Evolutionary conservation across 2,329 filamentous ascomycete species (phyloP), one percentile per base, ranked within the genome.

Genomic region (Fusarium poae): DNA sequence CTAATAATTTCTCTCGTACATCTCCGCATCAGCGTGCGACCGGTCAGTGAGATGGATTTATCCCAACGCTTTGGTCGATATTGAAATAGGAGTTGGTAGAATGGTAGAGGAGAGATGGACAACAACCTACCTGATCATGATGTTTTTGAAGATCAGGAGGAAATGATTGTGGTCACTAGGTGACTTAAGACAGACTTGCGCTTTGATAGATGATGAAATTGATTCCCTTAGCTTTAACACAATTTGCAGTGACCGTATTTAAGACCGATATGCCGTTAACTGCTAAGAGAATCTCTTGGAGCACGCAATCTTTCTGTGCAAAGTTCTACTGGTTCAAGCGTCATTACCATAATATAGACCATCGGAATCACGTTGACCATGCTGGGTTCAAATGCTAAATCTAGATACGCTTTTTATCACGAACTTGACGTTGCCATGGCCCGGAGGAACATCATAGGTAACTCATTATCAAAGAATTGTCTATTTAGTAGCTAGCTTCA

Each of bases 1-100:
- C 76, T 84, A 84, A 79, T 79, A 79, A 79, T 80, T 77, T 72
- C 73, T 74, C 73, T 67, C 74, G 72, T 76, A 77, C 74, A 78
- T 77, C 73, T 77, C 76, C 77, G 74, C 76, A 73, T 77, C 59
- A 56, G 67, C 64, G 54, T 67, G 64, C 51, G 59, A 44, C 48
- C 52, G 62, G 57, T 43, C 50, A 58, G 64, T 70, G 61, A 52
- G 45, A 56, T 34, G 62, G 58, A 69, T 59, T 43, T 65, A 73
- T 76, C 69, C 65, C 72, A 61, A 68, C 72, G 62, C 62, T 59
- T 73, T 60, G 59, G 67, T 71, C 70, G 65, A 67, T 72, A 71
- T 74, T 70, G 70, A 72, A 73, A 71, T 74, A 70, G 77, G 77
- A 79, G 77, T 79, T 78, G 70, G 76, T 78, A 78, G 76, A 79